Conservation (phyloP, 768 basidiomycete species). For the Leccinum sublutescens region DNA sequence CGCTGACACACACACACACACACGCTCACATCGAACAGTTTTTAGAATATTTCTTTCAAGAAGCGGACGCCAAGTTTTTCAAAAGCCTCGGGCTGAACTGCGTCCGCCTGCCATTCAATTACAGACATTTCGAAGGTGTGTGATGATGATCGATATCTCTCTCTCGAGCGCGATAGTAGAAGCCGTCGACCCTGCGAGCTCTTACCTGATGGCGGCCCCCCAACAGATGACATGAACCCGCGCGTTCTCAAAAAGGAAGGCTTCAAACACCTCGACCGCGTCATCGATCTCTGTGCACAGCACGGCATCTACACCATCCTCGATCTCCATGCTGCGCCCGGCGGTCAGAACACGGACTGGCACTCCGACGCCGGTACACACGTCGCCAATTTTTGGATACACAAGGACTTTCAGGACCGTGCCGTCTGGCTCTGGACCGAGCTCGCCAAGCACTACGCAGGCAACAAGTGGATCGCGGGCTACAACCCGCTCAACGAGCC, state of each 20-base stretch:
- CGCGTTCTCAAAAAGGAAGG: slow-evolving; percentile 70
- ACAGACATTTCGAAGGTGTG: slow-evolving; percentile 61
- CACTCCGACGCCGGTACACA: slow-evolving; percentile 72
- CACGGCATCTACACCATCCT: slow-evolving; percentile 78
- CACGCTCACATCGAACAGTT: slow-evolving; percentile 45
- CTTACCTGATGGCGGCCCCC: background rate
- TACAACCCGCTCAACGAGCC: slow-evolving; percentile 87
- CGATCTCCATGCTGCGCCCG: slow-evolving; percentile 76
- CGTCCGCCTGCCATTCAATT: slow-evolving; percentile 74
- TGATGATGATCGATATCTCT: background rate
- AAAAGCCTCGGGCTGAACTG: slow-evolving; percentile 78
- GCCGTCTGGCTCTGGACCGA: slow-evolving; percentile 74
- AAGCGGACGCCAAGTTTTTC: slow-evolving; percentile 74
- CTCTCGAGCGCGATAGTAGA: background rate
- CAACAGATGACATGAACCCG: slow-evolving; percentile 70
- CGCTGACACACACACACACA: background rate
- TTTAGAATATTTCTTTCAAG: slow-evolving; percentile 80
- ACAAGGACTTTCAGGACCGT: slow-evolving; percentile 85
- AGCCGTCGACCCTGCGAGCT: background rate
- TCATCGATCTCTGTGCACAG: slow-evolving; percentile 69
- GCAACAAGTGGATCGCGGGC: slow-evolving; percentile 80
- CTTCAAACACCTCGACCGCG: slow-evolving; percentile 82
- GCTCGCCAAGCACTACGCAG: slow-evolving; percentile 71
- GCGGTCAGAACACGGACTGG: slow-evolving; percentile 79
- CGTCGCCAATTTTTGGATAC: slow-evolving; percentile 74